Base-by-base conservation (phyloP, 345 rosid genomes). In the Gossypium sturtianum region DNA sequence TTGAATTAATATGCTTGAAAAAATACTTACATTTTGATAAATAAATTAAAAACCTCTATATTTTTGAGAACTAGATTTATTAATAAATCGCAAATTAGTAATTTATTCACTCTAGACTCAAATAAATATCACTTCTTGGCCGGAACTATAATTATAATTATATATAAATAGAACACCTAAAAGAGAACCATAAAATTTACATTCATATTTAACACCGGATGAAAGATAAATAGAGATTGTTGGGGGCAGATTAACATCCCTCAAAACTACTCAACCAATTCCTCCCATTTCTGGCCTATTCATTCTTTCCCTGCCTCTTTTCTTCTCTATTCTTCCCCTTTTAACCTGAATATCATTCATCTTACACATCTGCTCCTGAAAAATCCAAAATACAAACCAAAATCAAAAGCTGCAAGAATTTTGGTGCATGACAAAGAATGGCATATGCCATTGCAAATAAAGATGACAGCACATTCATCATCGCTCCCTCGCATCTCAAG, bases 201-300 rank as follows among this genome's bases (percentile, higher is more conserved):
- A 68, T 25, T 48, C 44, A 49, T 49, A 68, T 59, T n/a, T n/a
- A 70, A 70, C 73, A 70, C 23, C 25, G 25, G 64, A 70, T 29
- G 59, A 52, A 52, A 70, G 27, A 52, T 52, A 70, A 51, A 27
- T 60, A 44, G 3, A 68, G 72, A 20, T 11, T 10, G 41, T 23
- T 7, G 29, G 19, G 64, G 43, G 71, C 43, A 48, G 57, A 3
- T 23, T 13, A 67, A 7, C n/a, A 48, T 68, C 15, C 17, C 44
- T 23, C 15, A 5, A 68, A 69, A 49, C 38, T 51, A 68, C 20
- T 49, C 23, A 2, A 27, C 16, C 9, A 49, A 51, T 27, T 69
- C 7, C 9, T n/a, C 48, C 48, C 71, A 67, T 49, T 69, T 53
- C 1, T 9, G 19, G 19, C 7, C 25, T 41, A n/a, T 23, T 67